Evolutionary conservation across 2,329 filamentous ascomycete species (phyloP).

Genomic region (Tolypocladium cylindrosporum): DNA sequence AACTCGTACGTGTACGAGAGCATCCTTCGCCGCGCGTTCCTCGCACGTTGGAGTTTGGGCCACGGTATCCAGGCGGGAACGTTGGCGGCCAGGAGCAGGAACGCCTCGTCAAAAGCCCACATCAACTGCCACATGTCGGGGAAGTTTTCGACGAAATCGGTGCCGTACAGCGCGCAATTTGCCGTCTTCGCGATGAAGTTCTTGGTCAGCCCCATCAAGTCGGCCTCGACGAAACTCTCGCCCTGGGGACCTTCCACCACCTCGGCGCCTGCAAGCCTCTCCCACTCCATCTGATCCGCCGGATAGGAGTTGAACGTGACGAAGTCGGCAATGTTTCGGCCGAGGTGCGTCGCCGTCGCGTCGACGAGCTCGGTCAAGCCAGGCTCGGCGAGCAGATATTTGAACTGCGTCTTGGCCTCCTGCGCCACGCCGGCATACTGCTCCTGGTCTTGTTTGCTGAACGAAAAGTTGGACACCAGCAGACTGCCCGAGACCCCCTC

Average conservation of each 20-base stretch:
- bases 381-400: conserved; percentile 14
- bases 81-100: conserved; percentile 19
- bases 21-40: conserved; percentile 16
- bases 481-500: conserved; percentile 15
- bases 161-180: conserved; percentile 26
- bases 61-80: conserved; percentile 23
- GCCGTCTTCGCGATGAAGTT: conserved; percentile 25
- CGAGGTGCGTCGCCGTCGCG: conserved; percentile 12
- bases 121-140: conserved; percentile 25
- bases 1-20: conserved; percentile 21
- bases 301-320: conserved; percentile 27
- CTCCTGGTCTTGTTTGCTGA: conserved; percentile 15
- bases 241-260: conserved; percentile 15
- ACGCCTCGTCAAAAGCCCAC: conserved; percentile 26
- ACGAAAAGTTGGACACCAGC: conserved; percentile 22
- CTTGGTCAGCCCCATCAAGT: conserved; percentile 22
- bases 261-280: conserved; percentile 20
- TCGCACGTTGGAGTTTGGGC: conserved; percentile 20
- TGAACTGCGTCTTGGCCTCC: conserved; percentile 17
- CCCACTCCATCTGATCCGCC: conserved; percentile 28
- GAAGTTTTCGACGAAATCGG: conserved; percentile 30
- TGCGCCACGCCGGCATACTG: conserved; percentile 19
- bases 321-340: conserved; percentile 21
- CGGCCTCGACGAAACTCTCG: conserved; percentile 19
- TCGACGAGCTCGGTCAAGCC: conserved; percentile 13